Base-by-base conservation (phyloP, 805 yeast species). In the Starmera amethionina region DNA sequence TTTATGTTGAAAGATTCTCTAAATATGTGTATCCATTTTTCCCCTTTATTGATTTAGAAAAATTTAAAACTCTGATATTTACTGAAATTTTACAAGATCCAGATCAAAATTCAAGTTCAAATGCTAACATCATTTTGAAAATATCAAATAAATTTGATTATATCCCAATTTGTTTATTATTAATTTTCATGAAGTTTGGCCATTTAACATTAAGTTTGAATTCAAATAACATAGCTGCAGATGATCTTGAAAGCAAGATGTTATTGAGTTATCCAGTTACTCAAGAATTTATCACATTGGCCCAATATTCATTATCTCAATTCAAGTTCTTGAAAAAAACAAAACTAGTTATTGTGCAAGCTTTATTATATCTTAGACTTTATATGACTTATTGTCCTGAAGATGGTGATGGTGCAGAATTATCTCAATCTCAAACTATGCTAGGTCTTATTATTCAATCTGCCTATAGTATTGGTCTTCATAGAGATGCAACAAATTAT, bases 371-470 rank as follows among this genome's bases (percentile, higher is more conserved):
- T 37, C 49, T 65, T 16, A 59, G 69, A 40, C 42, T 65, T 3
- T 72, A 73, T 44, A 64, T 51, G 45, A 59, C 49, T 33, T 54
- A 55, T 44, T 60, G 75, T 0, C 79, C 79, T 0, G 75, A 70
- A 43, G 70, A 66, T 44, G 72, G 73, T 29, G 73, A 69, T 48
- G 74, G 72, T 16, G 58, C 64, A 1, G 73, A 68, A 36, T 59
- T 64, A 6, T 58, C 64, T 3, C 72, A 67, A 34, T 53, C 67
- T 0, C 70, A 64, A 36, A 58, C 60, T 1, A 58, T 63, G 14
- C 57, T 62, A 12, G 64, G 66, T 3, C 46, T 67, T 19, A 50
- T 67, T 11, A 50, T 65, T 9, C 75, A 72, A 41, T 65, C 68
- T 56, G 73, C 74, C 0, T 49, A 61, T 35, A 55, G 65, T 4